Evolutionary conservation across 1,139 yeast genomes (phyloP).

Genomic region (Suhomyces choctaworum): DNA sequence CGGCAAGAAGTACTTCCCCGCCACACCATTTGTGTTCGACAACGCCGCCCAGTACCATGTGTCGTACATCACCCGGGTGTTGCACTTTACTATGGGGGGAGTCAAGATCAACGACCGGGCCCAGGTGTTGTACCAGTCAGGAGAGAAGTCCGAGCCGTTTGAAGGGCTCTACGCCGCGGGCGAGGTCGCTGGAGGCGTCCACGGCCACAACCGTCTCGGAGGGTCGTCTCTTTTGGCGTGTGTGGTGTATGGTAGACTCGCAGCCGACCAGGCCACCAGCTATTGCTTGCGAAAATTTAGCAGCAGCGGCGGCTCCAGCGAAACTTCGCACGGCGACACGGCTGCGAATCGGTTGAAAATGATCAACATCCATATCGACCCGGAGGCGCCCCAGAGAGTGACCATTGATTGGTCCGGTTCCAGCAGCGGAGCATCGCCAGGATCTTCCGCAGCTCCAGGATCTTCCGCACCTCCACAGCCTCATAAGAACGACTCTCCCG

Average conservation of each 20-base stretch:
- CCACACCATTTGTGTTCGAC: conserved; percentile 45
- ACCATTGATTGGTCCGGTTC: conserved; percentile 29
- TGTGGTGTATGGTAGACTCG: conserved; percentile 74
- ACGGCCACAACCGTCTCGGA: conserved; percentile 74
- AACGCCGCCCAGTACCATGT: conserved; percentile 41
- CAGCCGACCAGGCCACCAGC: conserved; percentile 49
- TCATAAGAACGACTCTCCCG: neutral
- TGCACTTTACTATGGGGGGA: conserved; percentile 89
- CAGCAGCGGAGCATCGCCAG: neutral
- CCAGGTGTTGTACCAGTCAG: conserved; percentile 50
- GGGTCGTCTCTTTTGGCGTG: conserved; percentile 78
- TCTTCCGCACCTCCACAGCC: neutral
- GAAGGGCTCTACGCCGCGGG: conserved; percentile 75
- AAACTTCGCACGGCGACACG: conserved; percentile 7
- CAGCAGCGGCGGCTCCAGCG: too few species aligned
- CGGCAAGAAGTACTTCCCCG: conserved; percentile 54
- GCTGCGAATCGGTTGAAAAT: conserved; percentile 42
- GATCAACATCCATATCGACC: conserved; percentile 50
- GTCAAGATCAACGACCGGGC: conserved; percentile 62
- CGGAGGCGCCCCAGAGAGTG: conserved; percentile 30
- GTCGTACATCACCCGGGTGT: conserved; percentile 67
- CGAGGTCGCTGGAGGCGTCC: conserved; percentile 81
- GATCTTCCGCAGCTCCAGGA: neutral
- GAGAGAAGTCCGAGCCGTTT: conserved; percentile 36
- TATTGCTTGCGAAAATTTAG: conserved; percentile 35